phyloP scores from a whole-genome alignment of 2,329 filamentous ascomycete genomes.

The Cercospora zeae-maydis region DNA sequence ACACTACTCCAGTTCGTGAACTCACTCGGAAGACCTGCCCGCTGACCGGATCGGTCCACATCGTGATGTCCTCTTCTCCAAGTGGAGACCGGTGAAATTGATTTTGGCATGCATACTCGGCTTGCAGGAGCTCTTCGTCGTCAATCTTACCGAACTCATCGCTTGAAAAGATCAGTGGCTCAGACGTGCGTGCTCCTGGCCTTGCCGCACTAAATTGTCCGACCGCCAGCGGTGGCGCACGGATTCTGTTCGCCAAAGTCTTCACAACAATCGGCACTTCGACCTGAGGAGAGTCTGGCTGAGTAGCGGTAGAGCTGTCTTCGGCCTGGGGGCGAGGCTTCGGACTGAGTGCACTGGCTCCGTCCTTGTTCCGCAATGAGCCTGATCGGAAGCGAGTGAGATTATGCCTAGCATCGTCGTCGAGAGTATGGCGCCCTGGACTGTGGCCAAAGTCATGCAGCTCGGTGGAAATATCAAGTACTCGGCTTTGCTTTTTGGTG shows the following conservation, averaged over 20 bases:
- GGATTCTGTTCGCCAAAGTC: background rate
- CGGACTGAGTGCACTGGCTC: background rate
- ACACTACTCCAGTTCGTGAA: slow-evolving; percentile 51
- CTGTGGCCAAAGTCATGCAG: background rate
- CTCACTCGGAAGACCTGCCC: slow-evolving; percentile 53
- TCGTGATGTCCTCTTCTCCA: slow-evolving; percentile 38
- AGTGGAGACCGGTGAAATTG: background rate
- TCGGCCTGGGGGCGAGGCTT: background rate
- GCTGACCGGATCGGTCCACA: slow-evolving; percentile 62
- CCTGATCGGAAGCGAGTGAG: background rate
- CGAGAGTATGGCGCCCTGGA: background rate
- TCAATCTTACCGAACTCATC: slow-evolving; percentile 32
- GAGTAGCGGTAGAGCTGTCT: background rate
- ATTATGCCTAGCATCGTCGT: background rate
- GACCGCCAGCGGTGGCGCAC: background rate
- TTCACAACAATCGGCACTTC: background rate
- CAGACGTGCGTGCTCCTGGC: background rate
- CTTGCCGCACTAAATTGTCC: background rate
- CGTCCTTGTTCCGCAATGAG: background rate
- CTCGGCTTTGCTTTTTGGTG: background rate
- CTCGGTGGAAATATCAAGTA: background rate
- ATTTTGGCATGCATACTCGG: slow-evolving; percentile 5
- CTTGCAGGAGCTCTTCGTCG: slow-evolving; percentile 22
- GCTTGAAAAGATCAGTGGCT: slow-evolving; percentile 18
- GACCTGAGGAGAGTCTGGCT: background rate